A percentile compares a stretch with the other conserved stretches of the same genome.
These are phyloP conservation scores for Puccinia triticina DNA, from an alignment of 1,284 basidiomycete species.

Conservation along the genomic window DNA sequence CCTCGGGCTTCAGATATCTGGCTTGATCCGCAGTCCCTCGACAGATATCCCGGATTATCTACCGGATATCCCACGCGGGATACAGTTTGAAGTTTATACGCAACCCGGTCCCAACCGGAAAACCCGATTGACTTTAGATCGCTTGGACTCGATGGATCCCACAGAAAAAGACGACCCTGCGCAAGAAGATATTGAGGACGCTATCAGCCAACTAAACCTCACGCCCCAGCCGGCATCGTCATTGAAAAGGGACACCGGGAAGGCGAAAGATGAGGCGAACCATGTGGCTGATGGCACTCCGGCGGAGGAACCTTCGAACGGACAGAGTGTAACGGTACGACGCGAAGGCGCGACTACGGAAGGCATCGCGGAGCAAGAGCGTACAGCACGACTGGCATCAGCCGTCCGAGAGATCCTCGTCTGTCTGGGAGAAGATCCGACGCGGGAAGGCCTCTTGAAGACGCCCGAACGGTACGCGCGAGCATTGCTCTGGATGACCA, in stretches of 20 bases:
- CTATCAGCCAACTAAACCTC: too few species aligned
- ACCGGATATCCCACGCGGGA: too few species aligned
- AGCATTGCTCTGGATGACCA: slow-evolving; percentile 98
- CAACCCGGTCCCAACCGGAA: too few species aligned
- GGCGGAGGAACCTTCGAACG: background rate
- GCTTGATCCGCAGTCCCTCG: too few species aligned
- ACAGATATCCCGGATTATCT: too few species aligned
- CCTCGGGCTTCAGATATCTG: too few species aligned
- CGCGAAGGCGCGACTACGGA: slow-evolving; percentile 51
- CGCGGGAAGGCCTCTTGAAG: slow-evolving; percentile 83
- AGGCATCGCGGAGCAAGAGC: slow-evolving; percentile 63
- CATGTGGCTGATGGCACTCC: background rate
- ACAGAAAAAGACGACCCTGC: background rate
- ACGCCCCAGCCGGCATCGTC: too few species aligned
- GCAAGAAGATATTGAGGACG: background rate
- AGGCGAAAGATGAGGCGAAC: background rate
- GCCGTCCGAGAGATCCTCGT: slow-evolving; percentile 92
- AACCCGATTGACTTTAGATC: too few species aligned
- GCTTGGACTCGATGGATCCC: too few species aligned
- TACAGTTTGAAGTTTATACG: too few species aligned
- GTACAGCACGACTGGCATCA: slow-evolving; percentile 75
- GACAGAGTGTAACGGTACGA: background rate
- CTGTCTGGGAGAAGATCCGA: slow-evolving; percentile 97
- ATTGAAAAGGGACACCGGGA: background rate
- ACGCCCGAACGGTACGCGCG: slow-evolving; percentile 97